Evolutionary conservation across 2,329 filamentous ascomycete species (phyloP).

Genomic region (Neonectria neomacrospora): DNA sequence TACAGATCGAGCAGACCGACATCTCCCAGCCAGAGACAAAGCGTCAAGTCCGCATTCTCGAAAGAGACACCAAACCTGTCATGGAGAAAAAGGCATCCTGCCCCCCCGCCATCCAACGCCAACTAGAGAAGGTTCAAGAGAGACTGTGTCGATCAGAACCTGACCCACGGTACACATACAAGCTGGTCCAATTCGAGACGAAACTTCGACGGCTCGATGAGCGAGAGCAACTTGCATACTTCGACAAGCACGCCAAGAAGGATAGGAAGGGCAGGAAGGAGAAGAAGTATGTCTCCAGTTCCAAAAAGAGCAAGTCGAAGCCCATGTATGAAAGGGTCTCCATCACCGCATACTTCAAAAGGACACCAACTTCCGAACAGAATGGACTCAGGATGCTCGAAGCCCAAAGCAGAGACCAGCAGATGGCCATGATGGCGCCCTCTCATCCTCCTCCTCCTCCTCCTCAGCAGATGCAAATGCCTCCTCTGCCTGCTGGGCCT

Average conservation of each 20-base stretch:
- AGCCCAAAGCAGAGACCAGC: slow-evolving; percentile 32
- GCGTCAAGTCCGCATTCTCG: slow-evolving; percentile 52
- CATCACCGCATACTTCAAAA: slow-evolving; percentile 60
- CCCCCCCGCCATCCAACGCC: slow-evolving; percentile 51
- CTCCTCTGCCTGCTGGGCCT: background rate
- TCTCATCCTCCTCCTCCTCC: slow-evolving; percentile 11
- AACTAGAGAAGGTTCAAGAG: slow-evolving; percentile 54
- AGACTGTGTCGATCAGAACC: slow-evolving; percentile 49
- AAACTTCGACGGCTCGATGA: slow-evolving; percentile 47
- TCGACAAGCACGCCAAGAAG: slow-evolving; percentile 31
- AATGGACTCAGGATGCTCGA: slow-evolving; percentile 45
- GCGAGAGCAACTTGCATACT: slow-evolving; percentile 15
- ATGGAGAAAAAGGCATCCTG: slow-evolving; percentile 54
- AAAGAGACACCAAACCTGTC: slow-evolving; percentile 46
- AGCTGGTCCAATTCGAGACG: slow-evolving; percentile 58
- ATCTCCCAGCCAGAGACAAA: slow-evolving; percentile 53
- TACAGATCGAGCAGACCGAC: slow-evolving; percentile 48
- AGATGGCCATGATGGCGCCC: slow-evolving; percentile 10
- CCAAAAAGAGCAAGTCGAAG: slow-evolving; percentile 44
- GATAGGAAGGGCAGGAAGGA: slow-evolving; percentile 36
- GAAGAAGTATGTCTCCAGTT: slow-evolving; percentile 30
- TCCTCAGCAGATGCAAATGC: background rate
- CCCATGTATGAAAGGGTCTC: slow-evolving; percentile 52
- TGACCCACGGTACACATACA: slow-evolving; percentile 54
- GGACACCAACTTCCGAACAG: slow-evolving; percentile 49